Conservation (phyloP, 768 basidiomycete species). For the Pisolithus orientalis region DNA sequence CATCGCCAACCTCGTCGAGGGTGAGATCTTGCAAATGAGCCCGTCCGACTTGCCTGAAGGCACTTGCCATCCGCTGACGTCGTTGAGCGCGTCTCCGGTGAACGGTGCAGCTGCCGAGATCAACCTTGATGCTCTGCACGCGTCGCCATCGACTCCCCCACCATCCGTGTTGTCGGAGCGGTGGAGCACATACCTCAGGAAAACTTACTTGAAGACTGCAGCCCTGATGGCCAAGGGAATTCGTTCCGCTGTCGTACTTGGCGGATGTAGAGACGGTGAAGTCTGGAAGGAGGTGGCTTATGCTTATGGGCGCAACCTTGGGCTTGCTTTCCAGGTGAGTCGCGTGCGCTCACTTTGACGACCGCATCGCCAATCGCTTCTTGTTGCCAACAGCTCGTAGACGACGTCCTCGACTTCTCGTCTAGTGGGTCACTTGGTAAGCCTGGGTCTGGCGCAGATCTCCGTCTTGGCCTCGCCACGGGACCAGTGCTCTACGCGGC, state of each 20-base stretch:
- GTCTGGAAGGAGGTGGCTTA: slow-evolving; percentile 87
- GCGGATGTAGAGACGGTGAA: slow-evolving; percentile 73
- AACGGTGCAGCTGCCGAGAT: slow-evolving; percentile 4
- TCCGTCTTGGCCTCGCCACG: slow-evolving; percentile 78
- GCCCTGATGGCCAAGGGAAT: slow-evolving; percentile 86
- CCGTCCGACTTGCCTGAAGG: neutral
- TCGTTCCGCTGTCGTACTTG: slow-evolving; percentile 80
- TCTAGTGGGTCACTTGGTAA: slow-evolving; percentile 74
- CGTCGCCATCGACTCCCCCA: slow-evolving; percentile 27
- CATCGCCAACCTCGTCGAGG: slow-evolving; percentile 94
- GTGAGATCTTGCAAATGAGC: slow-evolving; percentile 79
- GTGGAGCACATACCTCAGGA: slow-evolving; percentile 80
- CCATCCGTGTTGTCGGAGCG: slow-evolving; percentile 37
- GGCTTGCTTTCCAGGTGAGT: slow-evolving; percentile 91
- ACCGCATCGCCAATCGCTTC: neutral
- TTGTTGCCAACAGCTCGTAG: slow-evolving; percentile 62
- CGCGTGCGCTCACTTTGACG: neutral
- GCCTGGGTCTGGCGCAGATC: slow-evolving; percentile 75
- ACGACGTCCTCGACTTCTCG: slow-evolving; percentile 93
- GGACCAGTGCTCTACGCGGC: slow-evolving; percentile 84
- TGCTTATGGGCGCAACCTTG: slow-evolving; percentile 83
- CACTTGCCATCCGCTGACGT: neutral
- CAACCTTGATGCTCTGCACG: slow-evolving; percentile 37
- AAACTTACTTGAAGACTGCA: slow-evolving; percentile 91
- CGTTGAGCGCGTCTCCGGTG: neutral